Evolutionary conservation across 2,329 filamentous ascomycete species (phyloP), one percentile per base, ranked within the genome.

Genomic region (Pseudopyricularia cyperi): DNA sequence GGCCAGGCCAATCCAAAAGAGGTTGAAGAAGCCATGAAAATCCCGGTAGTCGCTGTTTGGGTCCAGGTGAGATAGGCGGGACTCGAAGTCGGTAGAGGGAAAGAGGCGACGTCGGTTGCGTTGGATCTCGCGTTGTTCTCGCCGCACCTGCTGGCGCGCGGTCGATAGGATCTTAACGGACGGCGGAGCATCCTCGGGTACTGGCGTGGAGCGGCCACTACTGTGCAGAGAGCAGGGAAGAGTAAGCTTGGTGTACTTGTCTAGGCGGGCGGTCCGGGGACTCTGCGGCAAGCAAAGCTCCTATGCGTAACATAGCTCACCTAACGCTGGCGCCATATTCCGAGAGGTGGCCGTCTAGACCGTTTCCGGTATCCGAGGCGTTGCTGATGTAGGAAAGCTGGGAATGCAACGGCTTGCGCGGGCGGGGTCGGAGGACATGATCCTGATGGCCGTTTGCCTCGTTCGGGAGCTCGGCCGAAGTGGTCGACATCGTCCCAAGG

Each of bases 1-100:
- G 59, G 87, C 88, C 54, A 98, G 75, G 9, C 89, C 89, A 57
- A 98, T 91, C 93, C 93, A 98, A 71, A 98, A 98, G 35, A 98
- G 79, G 52, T 93, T 88, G 71, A 96, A 98, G 77, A 98, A 98
- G 63, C 93, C 93, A 60, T 89, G 82, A 66, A 98, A 98, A 68
- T 98, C 89, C 62, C 83, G 83, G 66, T 97, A 90, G 62, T 95
- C 89, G 67, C 67, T 95, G 49, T 80, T 77, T 0, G 90, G 89
- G 63, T 98, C 93, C 65, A 98, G 95, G 69, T 98, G 91, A 17
- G 91, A 97, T 22, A 97, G 84, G 53, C 93, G 85, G 55, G 86
- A 84, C 39, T 87, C 80, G 70, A 91, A 98, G 62, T 95, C 87
- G 63, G 95, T 89, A 22, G 87, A 93, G 22, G 94, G 91, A 65